A percentile compares a stretch with the other conserved stretches of the same genome.
Conservation (phyloP, 768 basidiomycete genomes). For the Amanita fuliginea region DNA sequence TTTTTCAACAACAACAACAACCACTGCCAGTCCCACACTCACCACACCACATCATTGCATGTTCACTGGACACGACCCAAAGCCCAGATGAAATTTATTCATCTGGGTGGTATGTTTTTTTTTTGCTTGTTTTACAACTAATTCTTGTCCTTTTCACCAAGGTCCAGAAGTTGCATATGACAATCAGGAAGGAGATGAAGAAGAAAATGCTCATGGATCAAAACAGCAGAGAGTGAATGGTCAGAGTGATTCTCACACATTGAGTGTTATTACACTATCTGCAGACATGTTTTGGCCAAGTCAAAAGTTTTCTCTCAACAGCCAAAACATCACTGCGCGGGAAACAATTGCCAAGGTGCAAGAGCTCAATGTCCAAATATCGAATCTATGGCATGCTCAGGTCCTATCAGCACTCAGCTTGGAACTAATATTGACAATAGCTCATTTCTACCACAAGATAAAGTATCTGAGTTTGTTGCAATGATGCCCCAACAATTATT, state of each 20-base stretch:
- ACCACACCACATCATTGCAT: no score
- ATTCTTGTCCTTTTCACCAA: no score
- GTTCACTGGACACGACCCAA: no score
- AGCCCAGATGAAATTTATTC: no score
- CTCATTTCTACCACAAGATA: slow-evolving; percentile 94
- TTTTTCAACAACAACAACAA: no score
- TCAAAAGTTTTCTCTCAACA: slow-evolving; percentile 66
- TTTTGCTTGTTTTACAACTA: no score
- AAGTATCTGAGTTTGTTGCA: slow-evolving; percentile 86
- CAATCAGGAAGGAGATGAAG: slow-evolving; percentile 21
- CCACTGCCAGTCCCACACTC: no score
- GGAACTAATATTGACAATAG: slow-evolving; percentile 18
- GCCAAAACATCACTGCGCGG: slow-evolving; percentile 42
- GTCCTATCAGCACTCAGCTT: neutral
- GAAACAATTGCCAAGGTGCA: slow-evolving; percentile 53
- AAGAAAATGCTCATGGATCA: slow-evolving; percentile 28
- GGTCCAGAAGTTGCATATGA: slow-evolving; percentile 20
- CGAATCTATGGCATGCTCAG: slow-evolving; percentile 73
- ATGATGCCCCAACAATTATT: slow-evolving; percentile 80
- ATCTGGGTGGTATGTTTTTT: no score
- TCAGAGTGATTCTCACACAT: slow-evolving; percentile 44
- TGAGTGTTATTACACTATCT: slow-evolving; percentile 54
- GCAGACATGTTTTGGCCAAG: slow-evolving; percentile 52
- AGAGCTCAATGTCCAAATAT: slow-evolving; percentile 83
- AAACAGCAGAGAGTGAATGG: slow-evolving; percentile 62